Conservation (phyloP, 2,329 filamentous ascomycete genomes). For the Venturia effusa region DNA sequence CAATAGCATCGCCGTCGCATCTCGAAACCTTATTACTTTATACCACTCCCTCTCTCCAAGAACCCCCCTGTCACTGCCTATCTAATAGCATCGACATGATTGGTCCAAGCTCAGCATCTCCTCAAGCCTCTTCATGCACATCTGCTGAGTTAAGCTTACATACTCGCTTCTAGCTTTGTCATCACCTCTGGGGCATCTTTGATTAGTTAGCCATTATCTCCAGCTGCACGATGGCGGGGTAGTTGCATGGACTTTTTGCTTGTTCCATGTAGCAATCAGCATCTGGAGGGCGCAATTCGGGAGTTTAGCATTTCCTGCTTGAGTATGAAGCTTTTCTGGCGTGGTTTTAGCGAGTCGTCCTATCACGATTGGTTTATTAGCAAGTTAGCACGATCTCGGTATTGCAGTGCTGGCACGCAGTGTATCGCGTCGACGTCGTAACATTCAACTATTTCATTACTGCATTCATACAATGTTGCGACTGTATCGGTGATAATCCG, state of each 20-base stretch:
- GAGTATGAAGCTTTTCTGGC: background rate
- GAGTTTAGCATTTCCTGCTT: background rate
- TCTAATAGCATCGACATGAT: background rate
- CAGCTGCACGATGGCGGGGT: background rate
- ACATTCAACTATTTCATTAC: background rate
- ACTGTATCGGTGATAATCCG: background rate
- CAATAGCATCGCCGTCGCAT: too few species aligned
- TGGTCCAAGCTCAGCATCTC: background rate
- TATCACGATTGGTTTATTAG: background rate
- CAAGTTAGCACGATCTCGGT: background rate
- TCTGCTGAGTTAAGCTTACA: conserved; percentile 4
- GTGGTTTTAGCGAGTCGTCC: background rate
- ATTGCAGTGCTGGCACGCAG: background rate
- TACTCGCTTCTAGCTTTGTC: background rate
- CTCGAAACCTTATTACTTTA: background rate
- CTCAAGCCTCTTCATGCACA: background rate
- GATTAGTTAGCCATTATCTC: background rate
- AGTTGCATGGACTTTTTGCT: background rate
- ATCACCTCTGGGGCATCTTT: background rate
- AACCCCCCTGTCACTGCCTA: background rate
- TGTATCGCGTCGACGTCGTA: background rate
- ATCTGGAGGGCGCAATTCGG: background rate
- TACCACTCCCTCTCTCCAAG: background rate
- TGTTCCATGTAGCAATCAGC: background rate
- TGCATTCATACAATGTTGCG: background rate